These are phyloP conservation scores for Euclidium syriacum DNA, from an alignment of 345 rosid species.

Conservation along the genomic window DNA sequence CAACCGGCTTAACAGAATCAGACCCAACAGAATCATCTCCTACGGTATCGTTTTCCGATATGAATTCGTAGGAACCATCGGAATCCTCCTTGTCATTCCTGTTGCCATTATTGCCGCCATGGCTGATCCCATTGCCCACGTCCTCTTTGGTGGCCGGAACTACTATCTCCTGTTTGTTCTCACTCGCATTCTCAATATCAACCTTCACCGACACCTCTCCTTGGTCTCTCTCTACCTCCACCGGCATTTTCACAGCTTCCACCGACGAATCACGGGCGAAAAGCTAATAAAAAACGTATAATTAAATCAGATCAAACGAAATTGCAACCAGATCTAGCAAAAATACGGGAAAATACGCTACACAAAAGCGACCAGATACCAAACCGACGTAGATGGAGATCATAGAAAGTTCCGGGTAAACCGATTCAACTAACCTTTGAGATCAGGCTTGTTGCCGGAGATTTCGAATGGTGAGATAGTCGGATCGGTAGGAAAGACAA, in stretches of 20 bases:
- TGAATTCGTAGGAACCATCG: constrained; percentile 39
- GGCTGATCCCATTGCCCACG: constrained; percentile 35
- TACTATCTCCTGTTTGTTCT: constrained; percentile 18
- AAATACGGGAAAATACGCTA: constrained; percentile 5
- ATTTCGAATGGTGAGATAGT: constrained; percentile 9
- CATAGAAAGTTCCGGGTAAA: constrained; percentile 6
- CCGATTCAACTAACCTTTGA: constrained; percentile 28
- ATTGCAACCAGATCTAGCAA: constrained; percentile 20
- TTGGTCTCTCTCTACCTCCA: constrained; percentile 42
- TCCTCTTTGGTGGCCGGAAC: constrained; percentile 31
- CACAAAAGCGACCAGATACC: background rate
- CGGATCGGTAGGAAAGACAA: constrained; percentile 14
- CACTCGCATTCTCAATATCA: constrained; percentile 29
- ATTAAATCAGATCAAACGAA: constrained; percentile 24
- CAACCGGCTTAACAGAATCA: constrained; percentile 16
- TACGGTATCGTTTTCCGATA: constrained; percentile 32
- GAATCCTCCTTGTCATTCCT: constrained; percentile 35
- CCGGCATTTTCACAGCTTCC: constrained; percentile 42
- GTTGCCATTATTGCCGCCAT: constrained; percentile 28
- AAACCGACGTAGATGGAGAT: constrained; percentile 19
- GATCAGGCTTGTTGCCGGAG: constrained; percentile 25
- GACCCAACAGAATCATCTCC: constrained; percentile 28
- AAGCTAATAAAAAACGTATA: background rate
- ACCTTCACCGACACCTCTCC: constrained; percentile 35
- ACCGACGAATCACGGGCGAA: constrained; percentile 22